A percentile compares a stretch with the other conserved stretches of the same genome.
Evolutionary conservation across 2,329 filamentous ascomycete genomes (phyloP).

Genomic region (Colletotrichum musicola): DNA sequence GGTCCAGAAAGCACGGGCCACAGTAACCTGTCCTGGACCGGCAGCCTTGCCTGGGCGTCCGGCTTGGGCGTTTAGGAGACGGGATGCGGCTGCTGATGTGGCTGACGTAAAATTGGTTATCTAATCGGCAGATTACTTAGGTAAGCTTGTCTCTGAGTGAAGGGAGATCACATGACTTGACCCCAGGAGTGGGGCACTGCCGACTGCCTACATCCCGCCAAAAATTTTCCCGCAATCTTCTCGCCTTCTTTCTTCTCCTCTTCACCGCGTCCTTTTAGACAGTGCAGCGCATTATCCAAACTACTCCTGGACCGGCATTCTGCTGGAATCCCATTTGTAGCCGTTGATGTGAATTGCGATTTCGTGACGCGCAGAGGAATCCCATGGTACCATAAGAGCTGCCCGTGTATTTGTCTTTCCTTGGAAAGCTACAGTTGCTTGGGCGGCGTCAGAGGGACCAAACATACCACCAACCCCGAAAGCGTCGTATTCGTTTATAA

Average conservation of each 20-base stretch:
- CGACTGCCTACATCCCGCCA: slow-evolving; percentile 30
- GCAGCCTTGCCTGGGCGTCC: slow-evolving; percentile 26
- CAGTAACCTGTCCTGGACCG: background rate
- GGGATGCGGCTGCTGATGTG: background rate
- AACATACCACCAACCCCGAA: slow-evolving; percentile 62
- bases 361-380: slow-evolving; percentile 62
- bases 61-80: slow-evolving; percentile 6
- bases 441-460: slow-evolving; percentile 88
- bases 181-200: slow-evolving; percentile 11
- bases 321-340: slow-evolving; percentile 69
- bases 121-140: too few relatives aligned
- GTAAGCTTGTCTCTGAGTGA: too few relatives aligned
- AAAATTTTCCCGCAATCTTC: slow-evolving; percentile 39
- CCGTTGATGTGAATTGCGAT: slow-evolving; percentile 69
- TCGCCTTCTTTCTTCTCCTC: slow-evolving; percentile 57
- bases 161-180: slow-evolving; percentile 32
- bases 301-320: slow-evolving; percentile 74
- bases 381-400: slow-evolving; percentile 77
- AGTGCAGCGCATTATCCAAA: slow-evolving; percentile 81
- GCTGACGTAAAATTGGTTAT: too few relatives aligned
- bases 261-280: slow-evolving; percentile 83
- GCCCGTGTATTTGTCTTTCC: slow-evolving; percentile 64
- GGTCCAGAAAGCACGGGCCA: slow-evolving; percentile 33
- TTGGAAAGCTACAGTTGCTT: slow-evolving; percentile 61
- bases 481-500: background rate